Percentiles rank a stretch among this genome's conserved stretches.
Conservation (phyloP, 2,329 filamentous ascomycete genomes). For the Parascedosporium putredinis region DNA sequence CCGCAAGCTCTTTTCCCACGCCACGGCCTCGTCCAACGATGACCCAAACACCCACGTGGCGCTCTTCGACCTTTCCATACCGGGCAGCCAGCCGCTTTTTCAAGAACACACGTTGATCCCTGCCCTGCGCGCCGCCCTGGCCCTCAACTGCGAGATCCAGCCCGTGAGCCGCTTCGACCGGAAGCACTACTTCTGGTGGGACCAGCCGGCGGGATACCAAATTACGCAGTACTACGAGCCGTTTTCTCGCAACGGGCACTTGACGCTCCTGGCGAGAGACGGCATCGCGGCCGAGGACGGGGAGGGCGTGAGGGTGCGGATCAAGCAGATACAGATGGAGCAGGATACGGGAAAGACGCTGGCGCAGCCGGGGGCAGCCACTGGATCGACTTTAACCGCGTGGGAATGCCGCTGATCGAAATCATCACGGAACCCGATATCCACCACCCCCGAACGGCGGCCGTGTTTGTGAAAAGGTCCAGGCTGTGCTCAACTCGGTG, state of each 20-base stretch:
- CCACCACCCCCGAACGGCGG: slow-evolving; percentile 76
- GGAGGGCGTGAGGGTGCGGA: slow-evolving; percentile 60
- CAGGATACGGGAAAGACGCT: slow-evolving; percentile 96
- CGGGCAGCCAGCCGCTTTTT: slow-evolving; percentile 79
- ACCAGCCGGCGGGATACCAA: slow-evolving; percentile 92
- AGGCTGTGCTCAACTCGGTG: slow-evolving; percentile 66
- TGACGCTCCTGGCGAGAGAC: slow-evolving; percentile 65
- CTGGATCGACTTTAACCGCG: slow-evolving; percentile 88
- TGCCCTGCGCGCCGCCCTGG: slow-evolving; percentile 79
- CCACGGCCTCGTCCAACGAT: slow-evolving; percentile 53
- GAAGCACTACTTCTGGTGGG: slow-evolving; percentile 99
- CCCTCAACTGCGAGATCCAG: slow-evolving; percentile 71
- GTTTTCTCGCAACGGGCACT: slow-evolving; percentile 56
- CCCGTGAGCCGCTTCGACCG: slow-evolving; percentile 75
- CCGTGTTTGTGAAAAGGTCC: slow-evolving; percentile 84
- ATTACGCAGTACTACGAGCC: slow-evolving; percentile 91
- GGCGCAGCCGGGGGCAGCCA: slow-evolving; percentile 63
- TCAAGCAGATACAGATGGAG: slow-evolving; percentile 93
- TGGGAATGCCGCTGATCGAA: slow-evolving; percentile 83
- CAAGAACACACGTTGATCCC: slow-evolving; percentile 76
- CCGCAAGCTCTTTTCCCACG: slow-evolving; percentile 79
- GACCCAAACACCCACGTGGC: slow-evolving; percentile 78
- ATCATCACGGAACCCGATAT: slow-evolving; percentile 90
- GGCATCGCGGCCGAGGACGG: slow-evolving; percentile 70
- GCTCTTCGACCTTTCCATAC: slow-evolving; percentile 79